Conservation (phyloP, 1,284 basidiomycete genomes). For the Leucoagaricus sp. region DNA sequence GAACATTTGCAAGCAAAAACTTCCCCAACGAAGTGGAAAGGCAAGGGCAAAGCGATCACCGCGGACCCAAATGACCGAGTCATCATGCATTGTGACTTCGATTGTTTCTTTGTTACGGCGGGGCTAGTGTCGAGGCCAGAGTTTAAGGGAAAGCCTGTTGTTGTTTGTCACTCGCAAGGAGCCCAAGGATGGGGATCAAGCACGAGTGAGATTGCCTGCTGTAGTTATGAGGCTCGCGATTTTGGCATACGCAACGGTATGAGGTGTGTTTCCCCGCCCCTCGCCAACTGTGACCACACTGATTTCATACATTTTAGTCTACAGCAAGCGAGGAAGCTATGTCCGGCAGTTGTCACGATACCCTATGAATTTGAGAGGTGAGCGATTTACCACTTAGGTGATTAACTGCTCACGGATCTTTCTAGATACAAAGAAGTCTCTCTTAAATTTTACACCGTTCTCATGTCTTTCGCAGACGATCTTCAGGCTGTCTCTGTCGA, state of each 20-base stretch:
- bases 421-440: slow-evolving; percentile 82
- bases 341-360: slow-evolving; percentile 76
- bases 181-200: slow-evolving; percentile 66
- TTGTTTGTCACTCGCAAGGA: slow-evolving; percentile 93
- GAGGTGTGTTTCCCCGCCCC: slow-evolving; percentile 59
- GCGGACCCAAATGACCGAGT: slow-evolving; percentile 53
- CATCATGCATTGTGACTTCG: slow-evolving; percentile 96
- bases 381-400: slow-evolving; percentile 19
- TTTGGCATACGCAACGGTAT: slow-evolving; percentile 94
- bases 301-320: slow-evolving; percentile 47
- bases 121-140: slow-evolving; percentile 79
- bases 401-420: background rate
- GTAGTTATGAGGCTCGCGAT: slow-evolving; percentile 89
- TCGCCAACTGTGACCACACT: background rate
- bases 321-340: slow-evolving; percentile 82
- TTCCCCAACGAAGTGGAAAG: slow-evolving; percentile 44
- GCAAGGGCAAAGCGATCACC: slow-evolving; percentile 57
- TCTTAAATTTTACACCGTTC: slow-evolving; percentile 87
- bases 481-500: slow-evolving; percentile 96
- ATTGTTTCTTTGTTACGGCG: slow-evolving; percentile 96
- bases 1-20: slow-evolving; percentile 50
- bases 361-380: slow-evolving; percentile 88
- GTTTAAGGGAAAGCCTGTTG: slow-evolving; percentile 83
- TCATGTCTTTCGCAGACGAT: slow-evolving; percentile 89
- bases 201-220: slow-evolving; percentile 93